Conservation (phyloP, 148 eudicot genomes). For the Chenopodium formosanum region DNA sequence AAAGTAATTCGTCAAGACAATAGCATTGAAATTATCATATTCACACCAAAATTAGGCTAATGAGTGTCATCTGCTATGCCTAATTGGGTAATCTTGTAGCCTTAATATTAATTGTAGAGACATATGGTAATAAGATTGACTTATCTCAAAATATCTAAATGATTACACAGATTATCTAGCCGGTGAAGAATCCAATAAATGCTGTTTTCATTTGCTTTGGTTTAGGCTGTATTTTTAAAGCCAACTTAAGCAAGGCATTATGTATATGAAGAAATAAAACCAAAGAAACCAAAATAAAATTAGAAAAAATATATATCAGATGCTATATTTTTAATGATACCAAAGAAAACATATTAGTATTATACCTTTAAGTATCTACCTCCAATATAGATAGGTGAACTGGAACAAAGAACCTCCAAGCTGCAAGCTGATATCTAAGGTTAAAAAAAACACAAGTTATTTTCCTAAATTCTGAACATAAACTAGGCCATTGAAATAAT, state of each 20-base stretch:
- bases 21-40: background rate
- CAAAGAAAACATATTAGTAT: too few relatives aligned
- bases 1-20: background rate
- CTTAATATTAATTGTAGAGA: background rate
- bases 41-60: background rate
- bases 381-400: constrained; percentile 69
- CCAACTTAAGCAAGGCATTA: background rate
- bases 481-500: background rate
- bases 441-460: background rate
- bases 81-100: background rate
- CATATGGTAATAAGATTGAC: background rate
- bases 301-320: background rate
- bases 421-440: constrained; percentile 59
- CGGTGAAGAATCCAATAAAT: background rate
- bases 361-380: constrained; percentile 94
- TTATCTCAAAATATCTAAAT: background rate
- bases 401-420: constrained; percentile 48
- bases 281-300: background rate
- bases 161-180: background rate
- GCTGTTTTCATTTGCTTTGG: background rate
- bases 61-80: too few relatives aligned
- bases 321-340: background rate
- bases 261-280: background rate
- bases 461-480: background rate
- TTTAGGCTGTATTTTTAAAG: background rate